Evolutionary conservation across 441 rosid species (phyloP).

Genomic region (Isatis lusitanica): DNA sequence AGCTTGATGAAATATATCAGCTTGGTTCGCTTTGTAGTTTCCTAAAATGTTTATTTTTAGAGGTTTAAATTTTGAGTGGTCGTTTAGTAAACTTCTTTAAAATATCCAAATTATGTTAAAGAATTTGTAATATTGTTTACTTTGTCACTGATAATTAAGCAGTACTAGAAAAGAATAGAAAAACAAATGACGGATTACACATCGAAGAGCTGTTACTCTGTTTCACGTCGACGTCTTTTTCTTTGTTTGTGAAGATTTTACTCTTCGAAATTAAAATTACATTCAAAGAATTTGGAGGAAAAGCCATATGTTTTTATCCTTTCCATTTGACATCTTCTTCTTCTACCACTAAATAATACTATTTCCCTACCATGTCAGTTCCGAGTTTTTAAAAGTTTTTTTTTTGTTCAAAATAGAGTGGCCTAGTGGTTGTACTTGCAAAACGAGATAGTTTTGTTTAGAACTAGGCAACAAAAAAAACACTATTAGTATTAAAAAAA

Average conservation of each 20-base stretch:
- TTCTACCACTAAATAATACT: too few relatives aligned
- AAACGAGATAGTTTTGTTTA: too few relatives aligned
- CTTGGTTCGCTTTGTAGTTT: conserved; percentile 3
- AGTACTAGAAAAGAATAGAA: neutral
- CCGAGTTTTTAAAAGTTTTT: too few relatives aligned
- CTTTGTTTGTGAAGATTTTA: conserved; percentile 4
- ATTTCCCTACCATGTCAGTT: too few relatives aligned
- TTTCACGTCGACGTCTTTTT: neutral
- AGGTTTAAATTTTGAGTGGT: neutral
- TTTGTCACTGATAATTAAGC: neutral
- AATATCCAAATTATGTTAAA: neutral
- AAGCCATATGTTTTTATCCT: too few relatives aligned
- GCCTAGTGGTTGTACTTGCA: too few relatives aligned
- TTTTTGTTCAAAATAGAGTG: too few relatives aligned
- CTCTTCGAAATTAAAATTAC: neutral
- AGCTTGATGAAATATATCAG: neutral
- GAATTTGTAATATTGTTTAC: neutral
- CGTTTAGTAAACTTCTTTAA: neutral
- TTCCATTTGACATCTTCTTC: too few relatives aligned
- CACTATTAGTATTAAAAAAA: too few relatives aligned
- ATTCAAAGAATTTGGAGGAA: neutral
- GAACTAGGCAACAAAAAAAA: too few relatives aligned
- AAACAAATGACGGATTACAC: neutral
- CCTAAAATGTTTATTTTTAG: neutral
- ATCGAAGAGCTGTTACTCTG: neutral